Conservation (phyloP, 164 flowering plant species). For the Annona cherimola region DNA sequence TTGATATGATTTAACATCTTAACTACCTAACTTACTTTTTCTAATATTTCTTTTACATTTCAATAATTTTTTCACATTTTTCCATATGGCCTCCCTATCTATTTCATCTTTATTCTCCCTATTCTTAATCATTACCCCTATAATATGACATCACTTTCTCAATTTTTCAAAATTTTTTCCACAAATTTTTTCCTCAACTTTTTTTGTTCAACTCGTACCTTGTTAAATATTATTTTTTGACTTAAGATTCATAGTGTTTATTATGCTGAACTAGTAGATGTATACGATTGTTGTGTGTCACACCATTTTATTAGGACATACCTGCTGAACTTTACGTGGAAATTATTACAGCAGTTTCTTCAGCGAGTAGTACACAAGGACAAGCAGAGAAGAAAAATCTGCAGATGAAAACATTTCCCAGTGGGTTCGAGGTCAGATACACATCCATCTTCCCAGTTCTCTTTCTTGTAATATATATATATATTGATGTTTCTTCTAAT, state of each 20-base stretch:
- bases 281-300: not conserved
- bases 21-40: too few species aligned
- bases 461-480: too few species aligned
- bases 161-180: too few species aligned
- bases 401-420: constrained; percentile 48
- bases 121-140: too few species aligned
- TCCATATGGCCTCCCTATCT: too few species aligned
- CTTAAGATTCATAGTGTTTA: not conserved
- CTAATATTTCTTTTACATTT: too few species aligned
- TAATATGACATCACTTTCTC: too few species aligned
- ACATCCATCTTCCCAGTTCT: not conserved
- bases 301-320: not conserved
- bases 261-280: not conserved
- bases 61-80: too few species aligned
- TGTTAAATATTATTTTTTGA: not conserved
- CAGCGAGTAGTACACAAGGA: constrained; percentile 23
- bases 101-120: too few species aligned
- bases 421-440: constrained; percentile 59
- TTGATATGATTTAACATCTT: too few species aligned
- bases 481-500: not conserved
- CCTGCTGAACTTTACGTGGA: constrained; percentile 8
- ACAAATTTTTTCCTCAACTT: too few species aligned
- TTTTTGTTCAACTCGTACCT: not conserved
- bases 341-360: constrained; percentile 24
- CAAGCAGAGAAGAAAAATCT: constrained; percentile 30